Base-by-base conservation (phyloP, 2,329 filamentous ascomycete genomes). In the Gliomastix tumulicola region DNA sequence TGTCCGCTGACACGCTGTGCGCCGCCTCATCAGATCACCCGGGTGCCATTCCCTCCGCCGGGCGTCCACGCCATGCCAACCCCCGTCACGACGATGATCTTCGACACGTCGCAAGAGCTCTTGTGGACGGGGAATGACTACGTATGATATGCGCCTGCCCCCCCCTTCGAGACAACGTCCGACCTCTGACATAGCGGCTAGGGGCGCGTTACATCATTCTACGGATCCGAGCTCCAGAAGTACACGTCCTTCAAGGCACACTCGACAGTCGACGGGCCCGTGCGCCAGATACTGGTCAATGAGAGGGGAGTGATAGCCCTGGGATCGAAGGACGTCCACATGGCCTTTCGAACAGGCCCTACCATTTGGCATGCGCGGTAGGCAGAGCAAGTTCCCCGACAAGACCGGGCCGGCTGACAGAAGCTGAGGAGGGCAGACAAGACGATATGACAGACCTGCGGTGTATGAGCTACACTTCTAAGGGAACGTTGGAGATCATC, bases 401-500 rank as follows among this genome's bases (percentile, higher is more conserved):
- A n/a, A n/a, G n/a, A n/a, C n/a, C n/a, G 15, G 31, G 30, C 16
- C 18, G 11, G 21, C 27, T 32, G 25, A 15, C 25, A 28, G 7
- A 7, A 16, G 25, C 25, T 28, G 16, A 18, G 32, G 15, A n/a
- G 23, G 21, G 12, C 13, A 85, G 82, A 45, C 72, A 79, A 51
- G 68, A 79, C 20, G 82, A 84, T 38, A 94, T 97, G 82, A 79
- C 74, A 44, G 87, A 96, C 53, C 66, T 98, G 45, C 79, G 80
- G 49, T 97, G 92, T 60, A 97, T 97, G 88, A 90, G 84, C 56
- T 96, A 94, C 55, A 94, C 88, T 2, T 88, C 86, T 20, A 88
- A 88, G 53, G 84, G 84, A 8, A 86, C 84, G 19, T 75, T 77
- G 12, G 84, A 94, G 53, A 82, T 98, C 39, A 67, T 98, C 16